Conservation (phyloP, 768 basidiomycete species). For the Postia placenta region DNA sequence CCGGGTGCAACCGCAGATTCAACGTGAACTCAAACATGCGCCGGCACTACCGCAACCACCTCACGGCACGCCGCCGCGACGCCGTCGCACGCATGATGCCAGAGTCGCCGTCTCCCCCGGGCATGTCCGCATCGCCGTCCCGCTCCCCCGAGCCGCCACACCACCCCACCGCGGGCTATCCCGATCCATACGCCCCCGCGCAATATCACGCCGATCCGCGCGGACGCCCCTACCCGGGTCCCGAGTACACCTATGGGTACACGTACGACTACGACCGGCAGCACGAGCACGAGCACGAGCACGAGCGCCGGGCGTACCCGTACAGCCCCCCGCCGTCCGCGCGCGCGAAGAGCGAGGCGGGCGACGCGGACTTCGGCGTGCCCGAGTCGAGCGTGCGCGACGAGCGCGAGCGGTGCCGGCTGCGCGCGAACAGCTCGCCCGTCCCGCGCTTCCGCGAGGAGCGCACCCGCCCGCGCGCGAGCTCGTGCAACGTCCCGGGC, state of each 20-base stretch:
- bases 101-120: constrained; percentile 2
- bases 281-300: neutral
- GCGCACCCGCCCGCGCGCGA: neutral
- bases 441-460: constrained; percentile 7
- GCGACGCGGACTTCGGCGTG: neutral
- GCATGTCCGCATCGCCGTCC: constrained; percentile 3
- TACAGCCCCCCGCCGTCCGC: neutral
- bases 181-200: neutral
- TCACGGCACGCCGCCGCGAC: constrained; percentile 12
- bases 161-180: neutral
- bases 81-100: constrained; percentile 10
- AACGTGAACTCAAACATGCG: constrained; percentile 87
- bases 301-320: neutral
- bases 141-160: neutral
- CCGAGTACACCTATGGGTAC: neutral
- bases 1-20: constrained; percentile 69
- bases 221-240: neutral
- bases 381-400: neutral
- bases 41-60: constrained; percentile 68
- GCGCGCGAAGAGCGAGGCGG: neutral
- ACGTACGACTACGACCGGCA: neutral
- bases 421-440: constrained; percentile 8
- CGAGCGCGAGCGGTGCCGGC: neutral
- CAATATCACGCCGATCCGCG: neutral
- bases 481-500: constrained; percentile 4